A percentile compares a stretch with the other conserved stretches of the same genome.
These are phyloP conservation scores for Coemansia sp. DNA, from an alignment of 192 early-diverging fungal species.

Conservation along the genomic window DNA sequence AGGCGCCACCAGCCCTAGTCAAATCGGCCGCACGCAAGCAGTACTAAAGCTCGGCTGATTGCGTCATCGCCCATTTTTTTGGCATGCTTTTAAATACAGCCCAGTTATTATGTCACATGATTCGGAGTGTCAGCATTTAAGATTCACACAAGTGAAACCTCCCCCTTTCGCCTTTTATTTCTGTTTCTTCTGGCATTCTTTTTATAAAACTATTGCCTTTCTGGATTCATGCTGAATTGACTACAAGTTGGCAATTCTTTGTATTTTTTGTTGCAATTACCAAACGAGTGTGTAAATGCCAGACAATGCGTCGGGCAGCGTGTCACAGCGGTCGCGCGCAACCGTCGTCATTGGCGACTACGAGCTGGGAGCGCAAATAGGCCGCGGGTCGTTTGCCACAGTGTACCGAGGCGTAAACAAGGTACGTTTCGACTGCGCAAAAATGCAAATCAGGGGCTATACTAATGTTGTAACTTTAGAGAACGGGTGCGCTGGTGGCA, in stretches of 20 bases:
- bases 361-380: constrained; percentile 78
- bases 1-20: constrained; percentile 60
- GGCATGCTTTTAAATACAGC: no score
- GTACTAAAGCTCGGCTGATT: background rate
- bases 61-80: background rate
- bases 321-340: constrained; percentile 42
- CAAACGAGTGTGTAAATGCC: constrained; percentile 26
- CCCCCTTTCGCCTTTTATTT: background rate
- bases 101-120: no score
- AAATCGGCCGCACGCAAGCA: constrained; percentile 21
- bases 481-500: constrained; percentile 67
- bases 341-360: constrained; percentile 73
- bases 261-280: constrained; percentile 3
- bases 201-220: constrained; percentile 11
- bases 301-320: constrained; percentile 24
- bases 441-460: background rate
- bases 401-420: constrained; percentile 81
- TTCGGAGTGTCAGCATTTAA: no score
- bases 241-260: background rate
- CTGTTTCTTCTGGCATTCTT: background rate
- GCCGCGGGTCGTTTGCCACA: constrained; percentile 93
- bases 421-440: constrained; percentile 39
- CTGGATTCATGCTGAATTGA: constrained; percentile 6
- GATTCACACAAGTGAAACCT: background rate
- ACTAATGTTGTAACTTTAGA: constrained; percentile 27